phyloP scores from a whole-genome alignment of 202 grass and related monocot genomes.

The Elaeis oleifera region DNA sequence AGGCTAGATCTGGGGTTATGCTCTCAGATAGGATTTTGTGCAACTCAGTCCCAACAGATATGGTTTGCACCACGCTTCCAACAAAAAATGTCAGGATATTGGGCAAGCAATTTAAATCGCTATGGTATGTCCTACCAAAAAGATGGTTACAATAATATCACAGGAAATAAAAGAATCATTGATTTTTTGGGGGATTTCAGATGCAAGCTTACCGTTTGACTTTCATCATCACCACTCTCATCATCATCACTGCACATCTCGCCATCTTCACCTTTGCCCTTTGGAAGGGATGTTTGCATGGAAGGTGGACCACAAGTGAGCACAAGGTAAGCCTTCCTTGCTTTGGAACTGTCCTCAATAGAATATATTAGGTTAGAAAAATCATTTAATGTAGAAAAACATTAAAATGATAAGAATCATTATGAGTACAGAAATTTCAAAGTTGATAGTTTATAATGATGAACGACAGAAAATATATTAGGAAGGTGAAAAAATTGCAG shows the following conservation, averaged over 20 bases:
- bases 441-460: no score
- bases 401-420: no score
- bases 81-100: no score
- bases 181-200: not conserved
- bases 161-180: not conserved
- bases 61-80: no score
- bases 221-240: slow-evolving; percentile 36
- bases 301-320: slow-evolving; percentile 87
- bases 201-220: slow-evolving; percentile 51
- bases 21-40: no score
- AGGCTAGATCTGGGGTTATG: no score
- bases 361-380: not conserved
- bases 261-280: slow-evolving; percentile 75
- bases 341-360: slow-evolving; percentile 58
- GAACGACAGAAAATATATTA: no score
- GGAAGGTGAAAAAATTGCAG: no score
- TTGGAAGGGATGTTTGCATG: slow-evolving; percentile 51
- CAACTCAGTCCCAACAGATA: no score
- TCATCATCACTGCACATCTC: slow-evolving; percentile 68
- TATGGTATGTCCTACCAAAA: no score
- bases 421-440: no score
- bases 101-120: no score
- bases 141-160: not conserved
- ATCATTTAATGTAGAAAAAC: not conserved
- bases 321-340: slow-evolving; percentile 93